These are phyloP conservation scores for Euphorbia pulcherrima DNA, from an alignment of 345 rosid species.

Conservation along the genomic window DNA sequence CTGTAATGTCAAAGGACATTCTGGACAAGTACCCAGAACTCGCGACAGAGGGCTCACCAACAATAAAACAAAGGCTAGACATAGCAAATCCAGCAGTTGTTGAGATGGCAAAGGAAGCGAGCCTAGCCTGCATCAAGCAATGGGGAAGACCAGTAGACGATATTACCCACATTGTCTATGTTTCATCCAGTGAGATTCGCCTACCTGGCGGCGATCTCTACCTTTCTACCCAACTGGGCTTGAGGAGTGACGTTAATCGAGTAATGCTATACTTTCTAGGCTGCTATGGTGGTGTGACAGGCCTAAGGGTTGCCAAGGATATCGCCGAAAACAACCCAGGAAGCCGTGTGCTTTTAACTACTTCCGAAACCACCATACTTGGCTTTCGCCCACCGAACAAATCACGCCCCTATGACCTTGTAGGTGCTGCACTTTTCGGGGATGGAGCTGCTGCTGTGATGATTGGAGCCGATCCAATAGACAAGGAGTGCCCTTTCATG, in stretches of 20 bases:
- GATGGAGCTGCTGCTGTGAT: slow-evolving; percentile 90
- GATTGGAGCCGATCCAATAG: slow-evolving; percentile 60
- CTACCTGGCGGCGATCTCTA: slow-evolving; percentile 91
- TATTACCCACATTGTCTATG: slow-evolving; percentile 84
- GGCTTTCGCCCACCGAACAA: slow-evolving; percentile 88
- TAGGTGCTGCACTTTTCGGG: slow-evolving; percentile 90
- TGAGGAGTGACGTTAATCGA: slow-evolving; percentile 60
- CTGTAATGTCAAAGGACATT: slow-evolving; percentile 78
- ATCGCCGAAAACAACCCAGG: slow-evolving; percentile 94
- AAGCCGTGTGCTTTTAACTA: slow-evolving; percentile 68
- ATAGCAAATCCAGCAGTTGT: slow-evolving; percentile 81
- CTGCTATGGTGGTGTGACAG: slow-evolving; percentile 87
- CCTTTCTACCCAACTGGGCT: slow-evolving; percentile 65
- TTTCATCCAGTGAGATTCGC: slow-evolving; percentile 88
- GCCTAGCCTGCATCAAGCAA: slow-evolving; percentile 69
- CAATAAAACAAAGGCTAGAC: slow-evolving; percentile 81
- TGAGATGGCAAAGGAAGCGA: slow-evolving; percentile 81
- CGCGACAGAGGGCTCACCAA: slow-evolving; percentile 68
- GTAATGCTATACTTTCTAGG: slow-evolving; percentile 91
- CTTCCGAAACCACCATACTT: slow-evolving; percentile 87
- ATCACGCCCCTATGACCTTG: slow-evolving; percentile 82
- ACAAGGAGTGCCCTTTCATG: slow-evolving; percentile 69
- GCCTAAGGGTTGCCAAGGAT: slow-evolving; percentile 93
- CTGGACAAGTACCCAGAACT: slow-evolving; percentile 81
- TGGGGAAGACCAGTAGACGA: slow-evolving; percentile 77